Percentiles rank a stretch among this genome's conserved stretches.
These are phyloP conservation scores for Lotus japonicus DNA, from an alignment of 306 rosid species.

Conservation along the genomic window DNA sequence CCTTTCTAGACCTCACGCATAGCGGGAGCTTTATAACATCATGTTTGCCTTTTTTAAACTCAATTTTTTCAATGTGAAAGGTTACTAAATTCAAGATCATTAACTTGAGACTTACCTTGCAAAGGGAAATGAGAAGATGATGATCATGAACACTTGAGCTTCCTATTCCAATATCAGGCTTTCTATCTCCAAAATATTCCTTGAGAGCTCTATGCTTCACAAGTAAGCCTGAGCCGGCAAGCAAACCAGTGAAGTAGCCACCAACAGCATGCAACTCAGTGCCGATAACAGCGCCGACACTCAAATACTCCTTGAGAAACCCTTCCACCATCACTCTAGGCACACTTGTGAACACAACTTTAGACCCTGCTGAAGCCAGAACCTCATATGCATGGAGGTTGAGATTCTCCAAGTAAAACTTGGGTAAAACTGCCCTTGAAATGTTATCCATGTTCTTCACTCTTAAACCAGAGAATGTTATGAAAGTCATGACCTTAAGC, in stretches of 20 bases:
- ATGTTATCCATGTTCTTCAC: slow-evolving; percentile 49
- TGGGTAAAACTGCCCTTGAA: slow-evolving; percentile 21
- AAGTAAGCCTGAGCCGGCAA: slow-evolving; percentile 2
- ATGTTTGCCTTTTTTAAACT: too few relatives aligned
- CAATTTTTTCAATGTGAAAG: too few relatives aligned
- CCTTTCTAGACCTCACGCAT: too few relatives aligned
- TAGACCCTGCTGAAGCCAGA: slow-evolving; percentile 2
- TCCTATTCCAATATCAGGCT: slow-evolving; percentile 6
- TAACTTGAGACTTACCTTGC: slow-evolving; percentile 12
- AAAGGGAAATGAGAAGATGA: slow-evolving; percentile 8
- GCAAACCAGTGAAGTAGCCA: slow-evolving; percentile 10
- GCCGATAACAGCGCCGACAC: slow-evolving; percentile 3
- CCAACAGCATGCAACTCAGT: slow-evolving; percentile 18
- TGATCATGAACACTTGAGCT: slow-evolving; percentile 15
- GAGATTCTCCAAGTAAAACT: slow-evolving; percentile 24
- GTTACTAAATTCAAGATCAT: background rate
- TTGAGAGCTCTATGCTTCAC: background rate
- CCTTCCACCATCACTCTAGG: slow-evolving; percentile 27
- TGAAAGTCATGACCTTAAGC: slow-evolving; percentile 54
- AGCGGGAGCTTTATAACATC: too few relatives aligned
- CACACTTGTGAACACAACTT: slow-evolving; percentile 6
- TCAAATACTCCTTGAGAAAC: slow-evolving; percentile 20
- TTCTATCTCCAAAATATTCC: slow-evolving; percentile 17
- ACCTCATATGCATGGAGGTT: slow-evolving; percentile 11
- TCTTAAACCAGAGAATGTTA: slow-evolving; percentile 59